Evolutionary conservation across 768 basidiomycete genomes (phyloP).

Genomic region (Boletus subcaerulescens): DNA sequence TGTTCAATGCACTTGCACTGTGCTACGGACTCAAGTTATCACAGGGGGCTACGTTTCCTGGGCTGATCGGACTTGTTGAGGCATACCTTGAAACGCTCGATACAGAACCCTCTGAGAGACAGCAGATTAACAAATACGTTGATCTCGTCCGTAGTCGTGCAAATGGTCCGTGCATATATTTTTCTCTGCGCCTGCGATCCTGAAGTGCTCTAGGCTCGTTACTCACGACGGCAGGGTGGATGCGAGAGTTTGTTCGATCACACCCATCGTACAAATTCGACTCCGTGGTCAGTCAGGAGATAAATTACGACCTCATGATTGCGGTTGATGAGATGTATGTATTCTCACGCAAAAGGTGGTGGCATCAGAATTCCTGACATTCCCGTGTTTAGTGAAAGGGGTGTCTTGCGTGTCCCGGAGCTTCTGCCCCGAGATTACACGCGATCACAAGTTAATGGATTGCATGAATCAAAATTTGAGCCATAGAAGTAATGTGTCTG

Average conservation of each 20-base stretch:
- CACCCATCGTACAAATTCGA: conserved; percentile 93
- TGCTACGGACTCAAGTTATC: background rate
- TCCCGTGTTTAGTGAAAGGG: conserved; percentile 54
- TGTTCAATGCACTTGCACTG: conserved; percentile 2
- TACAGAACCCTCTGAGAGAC: conserved; percentile 55
- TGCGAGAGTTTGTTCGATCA: conserved; percentile 83
- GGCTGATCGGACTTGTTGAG: conserved; percentile 75
- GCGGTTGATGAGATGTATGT: conserved; percentile 91
- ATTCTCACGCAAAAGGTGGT: background rate
- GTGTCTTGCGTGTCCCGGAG: conserved; percentile 56
- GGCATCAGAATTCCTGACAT: background rate
- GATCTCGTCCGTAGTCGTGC: conserved; percentile 76
- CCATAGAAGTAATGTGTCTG: conserved; percentile 4
- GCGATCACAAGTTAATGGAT: conserved; percentile 26
- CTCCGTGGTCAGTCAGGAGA: conserved; percentile 86
- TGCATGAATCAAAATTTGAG: conserved; percentile 28
- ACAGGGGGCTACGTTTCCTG: conserved; percentile 68
- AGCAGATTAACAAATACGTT: conserved; percentile 71
- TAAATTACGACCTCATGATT: conserved; percentile 90
- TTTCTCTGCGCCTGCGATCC: background rate
- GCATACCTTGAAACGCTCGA: conserved; percentile 88
- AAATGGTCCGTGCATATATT: conserved; percentile 52
- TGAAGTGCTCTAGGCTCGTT: conserved; percentile 55
- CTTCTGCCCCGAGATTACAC: conserved; percentile 63
- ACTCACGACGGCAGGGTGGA: conserved; percentile 88